Evolutionary conservation across 2,329 filamentous ascomycete genomes (phyloP).

Genomic region (Arthrobotrys entomopaga): DNA sequence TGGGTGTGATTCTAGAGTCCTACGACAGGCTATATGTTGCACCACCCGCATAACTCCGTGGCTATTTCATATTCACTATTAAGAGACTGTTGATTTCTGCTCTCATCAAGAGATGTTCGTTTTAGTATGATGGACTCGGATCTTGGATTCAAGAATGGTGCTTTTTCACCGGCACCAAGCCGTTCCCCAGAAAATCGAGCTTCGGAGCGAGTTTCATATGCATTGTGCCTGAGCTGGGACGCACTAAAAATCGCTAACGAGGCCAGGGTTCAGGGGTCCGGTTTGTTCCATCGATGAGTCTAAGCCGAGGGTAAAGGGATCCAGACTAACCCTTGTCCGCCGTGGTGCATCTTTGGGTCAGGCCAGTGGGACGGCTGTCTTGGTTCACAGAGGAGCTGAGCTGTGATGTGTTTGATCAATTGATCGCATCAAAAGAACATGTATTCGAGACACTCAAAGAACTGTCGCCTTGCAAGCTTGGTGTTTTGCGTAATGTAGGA

Average conservation of each 20-base stretch:
- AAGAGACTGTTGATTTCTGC: too few relatives aligned
- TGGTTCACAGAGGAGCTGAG: slow-evolving; percentile 10
- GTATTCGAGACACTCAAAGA: slow-evolving; percentile 38
- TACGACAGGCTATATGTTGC: too few relatives aligned
- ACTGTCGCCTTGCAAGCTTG: slow-evolving; percentile 8
- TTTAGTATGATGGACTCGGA: not conserved
- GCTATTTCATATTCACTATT: too few relatives aligned
- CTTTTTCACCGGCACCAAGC: not conserved
- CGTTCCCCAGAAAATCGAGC: slow-evolving; percentile 31
- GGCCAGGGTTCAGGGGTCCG: slow-evolving; percentile 36
- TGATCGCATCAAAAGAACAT: slow-evolving; percentile 18
- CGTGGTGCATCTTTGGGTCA: slow-evolving; percentile 10
- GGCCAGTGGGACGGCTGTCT: slow-evolving; percentile 39
- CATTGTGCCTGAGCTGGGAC: slow-evolving; percentile 35
- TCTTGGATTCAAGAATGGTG: not conserved
- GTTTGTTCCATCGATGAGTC: slow-evolving; percentile 12
- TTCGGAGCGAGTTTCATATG: slow-evolving; percentile 51
- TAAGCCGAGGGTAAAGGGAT: slow-evolving; percentile 39
- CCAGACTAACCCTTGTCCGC: slow-evolving; percentile 20
- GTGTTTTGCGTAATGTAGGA: slow-evolving; percentile 29
- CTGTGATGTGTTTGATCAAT: too few relatives aligned
- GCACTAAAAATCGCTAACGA: slow-evolving; percentile 22
- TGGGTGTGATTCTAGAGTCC: too few relatives aligned
- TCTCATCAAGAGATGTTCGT: too few relatives aligned
- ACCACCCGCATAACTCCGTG: too few relatives aligned